phyloP scores from a whole-genome alignment of 768 basidiomycete genomes.

The Leccinum variicolor region DNA sequence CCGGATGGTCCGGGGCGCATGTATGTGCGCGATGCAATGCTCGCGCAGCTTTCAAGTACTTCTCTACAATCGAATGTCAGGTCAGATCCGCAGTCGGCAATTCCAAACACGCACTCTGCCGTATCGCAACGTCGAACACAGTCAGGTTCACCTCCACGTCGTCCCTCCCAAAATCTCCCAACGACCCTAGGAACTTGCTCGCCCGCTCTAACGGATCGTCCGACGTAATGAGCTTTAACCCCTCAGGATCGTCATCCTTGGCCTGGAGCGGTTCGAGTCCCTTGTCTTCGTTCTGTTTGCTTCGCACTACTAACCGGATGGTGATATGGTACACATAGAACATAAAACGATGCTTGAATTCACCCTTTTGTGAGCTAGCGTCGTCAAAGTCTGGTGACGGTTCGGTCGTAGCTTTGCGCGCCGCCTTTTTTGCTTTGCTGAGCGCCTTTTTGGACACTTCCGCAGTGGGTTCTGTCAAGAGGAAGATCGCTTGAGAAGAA shows the following conservation, averaged over 20 bases:
- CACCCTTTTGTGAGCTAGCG: slow-evolving; percentile 59
- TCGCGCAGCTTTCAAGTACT: slow-evolving; percentile 72
- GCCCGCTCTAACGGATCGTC: slow-evolving; percentile 74
- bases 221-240: slow-evolving; percentile 60
- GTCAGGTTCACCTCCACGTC: slow-evolving; percentile 71
- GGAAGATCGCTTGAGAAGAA: slow-evolving; percentile 20
- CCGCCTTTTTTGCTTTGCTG: slow-evolving; percentile 84
- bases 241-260: slow-evolving; percentile 86
- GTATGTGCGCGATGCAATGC: slow-evolving; percentile 58
- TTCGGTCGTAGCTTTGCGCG: slow-evolving; percentile 55
- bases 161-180: slow-evolving; percentile 48
- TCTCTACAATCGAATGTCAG: slow-evolving; percentile 45
- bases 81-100: not conserved
- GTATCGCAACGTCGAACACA: slow-evolving; percentile 77
- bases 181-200: slow-evolving; percentile 61
- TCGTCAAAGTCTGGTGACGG: slow-evolving; percentile 35
- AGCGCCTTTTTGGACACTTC: slow-evolving; percentile 69
- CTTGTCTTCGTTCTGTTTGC: slow-evolving; percentile 56
- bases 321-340: slow-evolving; percentile 10
- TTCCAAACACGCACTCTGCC: slow-evolving; percentile 58
- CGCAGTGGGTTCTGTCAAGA: slow-evolving; percentile 10
- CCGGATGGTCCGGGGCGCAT: slow-evolving; percentile 55
- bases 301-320: slow-evolving; percentile 22
- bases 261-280: slow-evolving; percentile 53
- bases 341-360: slow-evolving; percentile 15